A percentile compares a stretch with the other conserved stretches of the same genome.
These are phyloP conservation scores for Leptographium galeiforme DNA, from an alignment of 2,329 filamentous ascomycete species.

Conservation along the genomic window DNA sequence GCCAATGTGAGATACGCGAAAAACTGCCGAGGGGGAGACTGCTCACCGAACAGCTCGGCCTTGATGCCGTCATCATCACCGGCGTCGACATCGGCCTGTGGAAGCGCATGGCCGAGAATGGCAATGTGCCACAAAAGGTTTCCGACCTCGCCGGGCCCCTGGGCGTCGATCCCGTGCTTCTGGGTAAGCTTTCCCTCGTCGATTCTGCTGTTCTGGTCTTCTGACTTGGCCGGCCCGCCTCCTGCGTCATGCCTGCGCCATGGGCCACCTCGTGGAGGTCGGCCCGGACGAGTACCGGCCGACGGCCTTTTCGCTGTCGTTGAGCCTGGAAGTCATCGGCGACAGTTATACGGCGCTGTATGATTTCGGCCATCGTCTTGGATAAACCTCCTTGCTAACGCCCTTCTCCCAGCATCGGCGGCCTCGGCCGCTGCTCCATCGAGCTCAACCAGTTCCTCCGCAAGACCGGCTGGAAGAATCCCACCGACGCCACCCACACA, in stretches of 20 bases:
- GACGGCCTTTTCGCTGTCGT: constrained; percentile 21
- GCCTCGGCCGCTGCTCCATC: not conserved
- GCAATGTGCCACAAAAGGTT: constrained; percentile 17
- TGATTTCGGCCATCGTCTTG: not conserved
- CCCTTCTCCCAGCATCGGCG: constrained; percentile 4
- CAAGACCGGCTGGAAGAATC: not conserved
- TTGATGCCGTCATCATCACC: constrained; percentile 2
- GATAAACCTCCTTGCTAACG: not conserved
- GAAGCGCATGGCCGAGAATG: constrained; percentile 19
- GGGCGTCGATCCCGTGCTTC: constrained; percentile 15
- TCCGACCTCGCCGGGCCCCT: constrained; percentile 17
- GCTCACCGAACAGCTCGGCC: not conserved
- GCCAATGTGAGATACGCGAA: constrained; percentile 3
- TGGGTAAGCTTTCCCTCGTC: constrained; percentile 9
- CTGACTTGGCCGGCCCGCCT: constrained; percentile 6
- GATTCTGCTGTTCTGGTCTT: constrained; percentile 7
- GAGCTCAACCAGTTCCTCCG: not conserved
- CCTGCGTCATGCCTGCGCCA: constrained; percentile 20
- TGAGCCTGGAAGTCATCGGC: constrained; percentile 19
- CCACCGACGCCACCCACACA: not conserved
- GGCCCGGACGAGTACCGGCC: constrained; percentile 20
- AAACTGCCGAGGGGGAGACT: not conserved
- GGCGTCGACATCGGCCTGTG: constrained; percentile 25
- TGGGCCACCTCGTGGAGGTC: constrained; percentile 23
- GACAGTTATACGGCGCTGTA: constrained; percentile 18